Conservation (phyloP, 352 stramenopile genomes). For the Pythium sukuiense region DNA sequence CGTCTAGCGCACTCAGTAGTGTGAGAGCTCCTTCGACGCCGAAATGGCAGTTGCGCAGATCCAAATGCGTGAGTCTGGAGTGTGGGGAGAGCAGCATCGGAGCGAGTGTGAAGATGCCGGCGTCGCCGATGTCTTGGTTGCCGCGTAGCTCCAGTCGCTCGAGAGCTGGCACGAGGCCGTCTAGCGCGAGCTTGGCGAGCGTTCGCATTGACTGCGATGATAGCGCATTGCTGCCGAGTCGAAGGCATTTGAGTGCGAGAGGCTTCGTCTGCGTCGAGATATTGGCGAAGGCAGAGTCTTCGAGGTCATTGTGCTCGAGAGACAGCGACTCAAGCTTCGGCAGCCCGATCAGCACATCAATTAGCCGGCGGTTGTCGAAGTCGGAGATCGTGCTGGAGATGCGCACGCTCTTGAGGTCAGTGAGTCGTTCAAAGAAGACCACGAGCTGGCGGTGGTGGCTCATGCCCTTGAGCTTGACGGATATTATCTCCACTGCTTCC, state of each 20-base stretch:
- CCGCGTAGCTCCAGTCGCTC: conserved; percentile 59
- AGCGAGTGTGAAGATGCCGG: conserved; percentile 56
- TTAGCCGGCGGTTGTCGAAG: conserved; percentile 53
- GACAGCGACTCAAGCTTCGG: conserved; percentile 47
- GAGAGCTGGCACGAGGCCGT: conserved; percentile 45
- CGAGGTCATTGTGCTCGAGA: conserved; percentile 78
- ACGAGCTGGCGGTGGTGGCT: conserved; percentile 42
- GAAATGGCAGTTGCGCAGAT: conserved; percentile 69
- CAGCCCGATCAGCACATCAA: conserved; percentile 40
- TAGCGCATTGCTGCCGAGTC: conserved; percentile 66
- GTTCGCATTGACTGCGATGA: conserved; percentile 42
- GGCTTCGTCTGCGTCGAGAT: conserved; percentile 14
- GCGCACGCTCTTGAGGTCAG: conserved; percentile 43
- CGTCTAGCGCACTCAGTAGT: conserved; percentile 52
- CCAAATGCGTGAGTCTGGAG: conserved; percentile 50
- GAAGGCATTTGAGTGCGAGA: conserved; percentile 42
- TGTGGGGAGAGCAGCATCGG: conserved; percentile 46
- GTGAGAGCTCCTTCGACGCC: conserved; percentile 59
- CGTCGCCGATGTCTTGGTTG: conserved; percentile 66
- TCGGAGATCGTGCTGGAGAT: conserved; percentile 62
- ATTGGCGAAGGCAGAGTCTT: conserved; percentile 55
- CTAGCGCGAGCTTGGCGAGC: conserved; percentile 48
- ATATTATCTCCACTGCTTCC: conserved; percentile 61
- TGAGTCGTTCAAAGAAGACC: conserved; percentile 36
- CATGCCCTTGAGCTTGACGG: conserved; percentile 49